phyloP scores from a whole-genome alignment of 768 basidiomycete species.

The Tubosaeta sp. region DNA sequence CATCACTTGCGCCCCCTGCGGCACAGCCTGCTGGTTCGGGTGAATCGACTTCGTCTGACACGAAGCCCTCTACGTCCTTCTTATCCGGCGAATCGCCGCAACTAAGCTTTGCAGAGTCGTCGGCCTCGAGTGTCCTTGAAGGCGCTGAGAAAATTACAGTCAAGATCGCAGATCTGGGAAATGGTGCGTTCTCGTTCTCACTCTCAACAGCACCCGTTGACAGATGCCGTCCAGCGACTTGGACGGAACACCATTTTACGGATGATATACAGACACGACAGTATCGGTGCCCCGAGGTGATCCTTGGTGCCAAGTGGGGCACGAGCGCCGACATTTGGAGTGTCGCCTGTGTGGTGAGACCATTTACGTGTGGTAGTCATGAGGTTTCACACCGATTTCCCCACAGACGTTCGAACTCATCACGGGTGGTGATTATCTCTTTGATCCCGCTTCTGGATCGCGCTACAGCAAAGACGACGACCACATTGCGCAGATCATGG shows the following conservation, averaged over 20 bases:
- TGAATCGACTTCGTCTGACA: conserved; percentile 13
- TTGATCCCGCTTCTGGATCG: conserved; percentile 92
- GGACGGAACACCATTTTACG: conserved; percentile 95
- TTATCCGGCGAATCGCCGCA: conserved; percentile 28
- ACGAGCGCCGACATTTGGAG: conserved; percentile 96
- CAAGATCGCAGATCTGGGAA: conserved; percentile 98
- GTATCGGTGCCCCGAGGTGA: conserved; percentile 96
- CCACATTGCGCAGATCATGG: conserved; percentile 97
- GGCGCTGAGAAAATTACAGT: conserved; percentile 79
- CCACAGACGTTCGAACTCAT: conserved; percentile 88
- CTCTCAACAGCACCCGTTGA: conserved; percentile 1
- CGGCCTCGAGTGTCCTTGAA: conserved; percentile 31
- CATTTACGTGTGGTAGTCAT: not conserved
- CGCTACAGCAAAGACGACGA: conserved; percentile 96
- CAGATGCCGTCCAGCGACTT: conserved; percentile 49
- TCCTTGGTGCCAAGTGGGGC: conserved; percentile 94
- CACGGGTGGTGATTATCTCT: conserved; percentile 95
- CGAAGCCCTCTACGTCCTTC: conserved; percentile 25
- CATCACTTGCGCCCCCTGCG: conserved; percentile 25
- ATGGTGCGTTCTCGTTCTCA: conserved; percentile 50
- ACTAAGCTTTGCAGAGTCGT: conserved; percentile 22
- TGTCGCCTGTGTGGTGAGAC: conserved; percentile 84
- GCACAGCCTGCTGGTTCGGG: conserved; percentile 19
- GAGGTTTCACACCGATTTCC: not conserved
- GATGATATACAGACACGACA: conserved; percentile 98